Base-by-base conservation (phyloP, 345 rosid genomes). In the Eucalyptus leucophloia region DNA sequence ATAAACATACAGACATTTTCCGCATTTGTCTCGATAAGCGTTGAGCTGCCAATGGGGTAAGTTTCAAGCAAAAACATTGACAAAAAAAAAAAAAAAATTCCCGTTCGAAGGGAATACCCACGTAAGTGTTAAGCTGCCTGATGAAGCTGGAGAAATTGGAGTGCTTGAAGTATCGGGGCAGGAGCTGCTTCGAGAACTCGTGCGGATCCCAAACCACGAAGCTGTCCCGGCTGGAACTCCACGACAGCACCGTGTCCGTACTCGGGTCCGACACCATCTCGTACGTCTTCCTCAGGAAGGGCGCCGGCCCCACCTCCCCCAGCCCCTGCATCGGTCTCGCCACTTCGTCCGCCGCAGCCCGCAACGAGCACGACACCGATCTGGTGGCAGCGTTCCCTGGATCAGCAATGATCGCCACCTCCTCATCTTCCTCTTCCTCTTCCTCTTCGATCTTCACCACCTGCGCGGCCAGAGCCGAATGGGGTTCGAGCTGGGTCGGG, bases 101-200 rank as follows among this genome's bases (percentile, higher is more conserved):
- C 56, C 37, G 40, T 21, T 44, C 32, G 30, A 26, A 45, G 40
- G 32, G 11, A 16, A 23, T 34, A 86, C 96, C 93, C 83, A 94
- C 97, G 53, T 93, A 96, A 54, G 96, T 93, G 90, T 95, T 95
- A 87, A 96, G 95, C 89, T 95, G 97, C 81, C 97, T 93, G 88
- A 95, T 87, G 88, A 96, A 96, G 91, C 96, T 96, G 42, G 97
- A 93, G 92, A 96, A 96, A 56, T 96, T 96, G 45, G 87, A 93
- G 94, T 96, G 97, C 91, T 96, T 96, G 92, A 96, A 96, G 92
- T 92, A 95, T 90, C 92, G 92, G 1, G 96, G 97, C 47, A 96
- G 95, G 9, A 95, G 89, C 54, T 34, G 85, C 83, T 90, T 91
- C 0, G 96, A 92, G 90, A 95, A 92, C 87, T 88, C 86, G 51